Evolutionary conservation across 2,329 filamentous ascomycete species (phyloP), one percentile per base, ranked within the genome.

Genomic region (Eutypella sp.): DNA sequence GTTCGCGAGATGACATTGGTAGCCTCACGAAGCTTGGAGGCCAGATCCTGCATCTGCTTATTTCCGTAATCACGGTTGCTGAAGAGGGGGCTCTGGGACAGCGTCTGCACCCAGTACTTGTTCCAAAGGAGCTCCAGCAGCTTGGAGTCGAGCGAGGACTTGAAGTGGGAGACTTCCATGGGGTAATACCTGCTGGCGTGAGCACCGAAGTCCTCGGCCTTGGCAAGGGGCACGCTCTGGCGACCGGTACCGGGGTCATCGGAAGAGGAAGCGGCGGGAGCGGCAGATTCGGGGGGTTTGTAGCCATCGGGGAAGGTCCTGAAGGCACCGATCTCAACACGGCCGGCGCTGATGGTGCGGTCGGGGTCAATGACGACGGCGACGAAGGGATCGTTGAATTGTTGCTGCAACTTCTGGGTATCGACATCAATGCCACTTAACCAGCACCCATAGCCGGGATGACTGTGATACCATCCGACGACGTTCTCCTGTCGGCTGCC

Each of bases 401-500:
- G 73, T 70, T 99, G 93, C 69, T 96, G 90, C 60, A 85, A 83
- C 55, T 79, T 76, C 67, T 99, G 87, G 3, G 93, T 99, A 45
- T 78, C 78, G 43, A 99, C 93, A 64, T 99, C 93, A 67, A 99
- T 97, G 47, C 93, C 93, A 31, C 85, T 91, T 22, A 99, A 78
- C 93, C 93, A 99, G 20, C 93, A 99, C 38, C 93, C 93, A 66
- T 99, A 99, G 22, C 93, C 93, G 0, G 93, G 93, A 65, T 99
- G 93, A 56, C 85, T 92, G 69, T 99, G 93, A 67, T 99, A 99
- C 93, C 93, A 99, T 16, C 93, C 93, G 15, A 99, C 87, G 0
- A 89, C 87, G 65, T 99, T 97, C 69, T 99, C 93, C 64, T 85
- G 74, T 46, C 91, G 73, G 55, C 52, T 51, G 73, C 65, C 89